A percentile compares a stretch with the other conserved stretches of the same genome.
These are phyloP conservation scores for Xylaria polymorpha DNA, from an alignment of 2,329 filamentous ascomycete species.

Conservation along the genomic window DNA sequence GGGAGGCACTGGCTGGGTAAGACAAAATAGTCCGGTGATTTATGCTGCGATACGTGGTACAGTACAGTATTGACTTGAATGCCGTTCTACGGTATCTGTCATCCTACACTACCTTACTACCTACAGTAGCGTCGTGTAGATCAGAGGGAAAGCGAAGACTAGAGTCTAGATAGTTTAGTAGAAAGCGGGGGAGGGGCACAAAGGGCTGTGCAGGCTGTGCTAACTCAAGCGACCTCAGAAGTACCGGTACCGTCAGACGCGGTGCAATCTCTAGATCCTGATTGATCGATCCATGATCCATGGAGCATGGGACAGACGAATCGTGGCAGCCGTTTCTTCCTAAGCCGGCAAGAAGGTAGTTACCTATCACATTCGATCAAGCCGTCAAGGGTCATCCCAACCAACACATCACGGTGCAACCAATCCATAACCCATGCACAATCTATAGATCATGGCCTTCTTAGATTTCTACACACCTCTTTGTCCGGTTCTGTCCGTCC, in stretches of 20 bases:
- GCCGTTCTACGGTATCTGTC: not conserved
- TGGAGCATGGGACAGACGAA: not conserved
- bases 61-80: not conserved
- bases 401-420: slow-evolving; percentile 30
- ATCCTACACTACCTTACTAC: not conserved
- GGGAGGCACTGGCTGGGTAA: not conserved
- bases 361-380: slow-evolving; percentile 24
- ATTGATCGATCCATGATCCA: slow-evolving; percentile 18
- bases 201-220: slow-evolving; percentile 24
- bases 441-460: slow-evolving; percentile 20
- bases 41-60: slow-evolving; percentile 13
- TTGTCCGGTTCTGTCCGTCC: not conserved
- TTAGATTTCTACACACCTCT: slow-evolving; percentile 8
- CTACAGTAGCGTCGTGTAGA: not conserved
- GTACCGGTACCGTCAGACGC: slow-evolving; percentile 11
- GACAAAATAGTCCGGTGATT: slow-evolving; percentile 11
- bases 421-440: slow-evolving; percentile 7
- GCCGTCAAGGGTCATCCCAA: slow-evolving; percentile 17
- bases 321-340: not conserved
- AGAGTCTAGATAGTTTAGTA: not conserved
- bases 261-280: slow-evolving; percentile 14
- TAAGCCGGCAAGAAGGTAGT: slow-evolving; percentile 9
- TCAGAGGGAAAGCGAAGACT: not conserved
- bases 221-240: slow-evolving; percentile 13
- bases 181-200: slow-evolving; percentile 33